Conservation (phyloP, 2,329 filamentous ascomycete species). For the Aspergillus piperis region DNA sequence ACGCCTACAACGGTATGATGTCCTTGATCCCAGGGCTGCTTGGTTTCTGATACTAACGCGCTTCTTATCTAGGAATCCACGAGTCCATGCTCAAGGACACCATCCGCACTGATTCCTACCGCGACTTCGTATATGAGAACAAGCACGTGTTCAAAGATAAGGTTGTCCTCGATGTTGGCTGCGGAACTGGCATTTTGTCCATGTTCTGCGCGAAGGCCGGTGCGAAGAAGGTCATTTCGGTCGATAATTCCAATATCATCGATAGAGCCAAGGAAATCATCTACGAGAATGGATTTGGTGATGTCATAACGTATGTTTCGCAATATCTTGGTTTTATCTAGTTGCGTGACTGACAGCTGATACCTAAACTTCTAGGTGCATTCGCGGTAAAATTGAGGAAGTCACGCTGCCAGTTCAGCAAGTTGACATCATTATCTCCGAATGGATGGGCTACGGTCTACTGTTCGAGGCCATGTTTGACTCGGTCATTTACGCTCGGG, state of each 20-base stretch:
- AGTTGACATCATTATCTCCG: constrained; percentile 92
- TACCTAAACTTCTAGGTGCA: constrained; percentile 49
- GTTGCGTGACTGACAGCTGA: constrained; percentile 9
- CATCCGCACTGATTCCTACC: constrained; percentile 85
- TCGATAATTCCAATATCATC: constrained; percentile 91
- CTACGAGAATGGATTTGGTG: constrained; percentile 73
- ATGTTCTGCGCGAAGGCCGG: constrained; percentile 95
- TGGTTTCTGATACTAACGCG: constrained; percentile 33
- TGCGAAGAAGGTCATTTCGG: constrained; percentile 80
- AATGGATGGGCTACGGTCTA: constrained; percentile 97
- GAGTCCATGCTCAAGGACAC: constrained; percentile 94
- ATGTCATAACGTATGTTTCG: constrained; percentile 63
- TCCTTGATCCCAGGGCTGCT: background rate
- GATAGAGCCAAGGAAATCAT: constrained; percentile 82
- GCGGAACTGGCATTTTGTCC: constrained; percentile 79
- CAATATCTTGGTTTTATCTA: background rate
- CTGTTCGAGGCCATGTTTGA: constrained; percentile 96
- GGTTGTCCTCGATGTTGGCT: constrained; percentile 87
- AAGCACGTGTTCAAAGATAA: constrained; percentile 85
- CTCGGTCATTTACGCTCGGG: constrained; percentile 83
- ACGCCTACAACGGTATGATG: constrained; percentile 65
- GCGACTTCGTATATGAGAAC: constrained; percentile 92
- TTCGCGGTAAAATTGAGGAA: constrained; percentile 86
- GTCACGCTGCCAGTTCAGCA: constrained; percentile 73
- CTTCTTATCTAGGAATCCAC: constrained; percentile 66